Percentiles rank a stretch among this genome's conserved stretches.
phyloP scores from a whole-genome alignment of 176 grass and related monocot genomes.

The Tillandsia leiboldiana region DNA sequence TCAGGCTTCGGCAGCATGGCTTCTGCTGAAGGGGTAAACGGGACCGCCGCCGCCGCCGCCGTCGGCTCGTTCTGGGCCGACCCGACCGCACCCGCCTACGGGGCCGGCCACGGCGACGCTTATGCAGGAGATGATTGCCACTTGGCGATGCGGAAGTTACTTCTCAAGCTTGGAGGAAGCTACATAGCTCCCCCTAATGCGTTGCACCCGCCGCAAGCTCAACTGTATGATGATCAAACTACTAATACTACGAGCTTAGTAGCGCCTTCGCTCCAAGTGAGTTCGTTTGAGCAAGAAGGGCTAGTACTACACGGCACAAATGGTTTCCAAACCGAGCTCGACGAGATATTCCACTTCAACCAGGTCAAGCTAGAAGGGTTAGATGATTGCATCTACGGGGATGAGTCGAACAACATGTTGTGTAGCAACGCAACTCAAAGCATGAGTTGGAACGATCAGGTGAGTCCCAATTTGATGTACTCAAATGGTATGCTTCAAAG shows the following conservation, averaged over 20 bases:
- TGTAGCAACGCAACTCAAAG: not conserved
- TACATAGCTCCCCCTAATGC: too few relatives aligned
- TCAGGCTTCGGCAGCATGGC: too few relatives aligned
- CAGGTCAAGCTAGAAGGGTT: conserved; percentile 24
- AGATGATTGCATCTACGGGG: conserved; percentile 16
- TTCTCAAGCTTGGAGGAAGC: too few relatives aligned
- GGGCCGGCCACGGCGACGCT: too few relatives aligned
- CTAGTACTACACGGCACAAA: not conserved
- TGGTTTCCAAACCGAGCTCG: conserved; percentile 15
- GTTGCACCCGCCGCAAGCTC: too few relatives aligned
- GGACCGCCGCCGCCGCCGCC: too few relatives aligned
- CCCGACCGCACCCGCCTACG: too few relatives aligned
- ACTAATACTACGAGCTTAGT: not conserved
- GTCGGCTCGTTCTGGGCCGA: too few relatives aligned
- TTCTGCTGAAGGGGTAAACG: too few relatives aligned
- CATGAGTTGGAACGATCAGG: conserved; percentile 24
- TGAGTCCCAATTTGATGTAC: conserved; percentile 17
- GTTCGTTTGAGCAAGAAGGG: not conserved
- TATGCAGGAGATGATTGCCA: too few relatives aligned
- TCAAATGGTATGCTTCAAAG: conserved; percentile 17
- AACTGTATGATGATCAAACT: not conserved
- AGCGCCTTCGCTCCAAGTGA: not conserved
- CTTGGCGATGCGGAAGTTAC: too few relatives aligned
- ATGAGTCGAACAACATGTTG: not conserved
- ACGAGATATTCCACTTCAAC: conserved; percentile 29